phyloP scores from a whole-genome alignment of 2,329 filamentous ascomycete species.

The Curvularia lunata region DNA sequence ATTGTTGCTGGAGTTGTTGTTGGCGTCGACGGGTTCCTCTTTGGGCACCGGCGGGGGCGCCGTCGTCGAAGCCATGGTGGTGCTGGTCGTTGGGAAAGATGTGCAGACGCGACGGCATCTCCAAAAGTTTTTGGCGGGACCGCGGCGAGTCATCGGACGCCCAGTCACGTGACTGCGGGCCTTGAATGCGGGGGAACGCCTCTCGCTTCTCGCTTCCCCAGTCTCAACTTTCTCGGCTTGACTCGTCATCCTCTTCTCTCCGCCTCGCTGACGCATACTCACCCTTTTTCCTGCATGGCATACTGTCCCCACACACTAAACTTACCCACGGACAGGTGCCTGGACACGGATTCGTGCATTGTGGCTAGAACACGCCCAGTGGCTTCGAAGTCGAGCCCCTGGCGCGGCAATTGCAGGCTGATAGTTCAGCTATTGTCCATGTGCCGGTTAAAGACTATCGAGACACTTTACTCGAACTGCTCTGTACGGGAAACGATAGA shows the following conservation, averaged over 20 bases:
- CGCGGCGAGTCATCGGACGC: constrained; percentile 2
- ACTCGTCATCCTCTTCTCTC: background rate
- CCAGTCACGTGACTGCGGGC: constrained; percentile 1
- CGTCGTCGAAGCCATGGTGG: constrained; percentile 34
- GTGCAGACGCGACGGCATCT: constrained; percentile 9
- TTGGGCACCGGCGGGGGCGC: constrained; percentile 28
- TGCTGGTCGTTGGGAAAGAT: constrained; percentile 6
- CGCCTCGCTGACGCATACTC: background rate
- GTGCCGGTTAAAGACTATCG: constrained; percentile 18
- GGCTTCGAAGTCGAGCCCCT: constrained; percentile 1
- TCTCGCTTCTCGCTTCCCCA: background rate
- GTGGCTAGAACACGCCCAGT: background rate
- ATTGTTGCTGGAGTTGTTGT: constrained; percentile 14
- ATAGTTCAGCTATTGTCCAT: background rate
- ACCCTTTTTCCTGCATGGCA: background rate
- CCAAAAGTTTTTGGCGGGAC: constrained; percentile 17
- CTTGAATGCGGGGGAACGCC: constrained; percentile 10
- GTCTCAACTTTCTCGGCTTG: background rate
- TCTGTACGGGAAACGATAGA: constrained; percentile 22
- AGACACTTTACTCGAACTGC: background rate
- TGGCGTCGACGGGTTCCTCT: constrained; percentile 21
- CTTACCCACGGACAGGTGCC: background rate
- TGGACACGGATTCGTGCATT: background rate
- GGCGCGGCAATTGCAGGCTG: background rate
- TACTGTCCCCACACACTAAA: background rate